Evolutionary conservation across 2,329 filamentous ascomycete genomes (phyloP).

Genomic region (Emericellopsis atlantica): DNA sequence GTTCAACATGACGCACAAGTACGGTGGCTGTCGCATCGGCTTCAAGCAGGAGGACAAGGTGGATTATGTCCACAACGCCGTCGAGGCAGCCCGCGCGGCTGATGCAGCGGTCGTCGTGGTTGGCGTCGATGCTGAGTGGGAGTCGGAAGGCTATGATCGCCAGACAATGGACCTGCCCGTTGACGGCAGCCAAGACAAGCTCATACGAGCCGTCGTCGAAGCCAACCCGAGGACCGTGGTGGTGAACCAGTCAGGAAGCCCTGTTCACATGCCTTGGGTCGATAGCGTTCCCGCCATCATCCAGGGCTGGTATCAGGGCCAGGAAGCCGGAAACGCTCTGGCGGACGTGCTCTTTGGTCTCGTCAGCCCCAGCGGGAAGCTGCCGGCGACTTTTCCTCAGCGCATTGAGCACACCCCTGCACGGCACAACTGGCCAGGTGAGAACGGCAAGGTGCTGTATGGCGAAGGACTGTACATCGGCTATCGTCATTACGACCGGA

Average conservation of each 20-base stretch:
- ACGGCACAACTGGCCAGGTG: conserved; percentile 61
- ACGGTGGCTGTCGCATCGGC: conserved; percentile 59
- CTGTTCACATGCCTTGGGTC: conserved; percentile 59
- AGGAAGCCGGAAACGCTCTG: conserved; percentile 58
- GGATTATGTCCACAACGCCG: conserved; percentile 51
- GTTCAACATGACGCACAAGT: conserved; percentile 47
- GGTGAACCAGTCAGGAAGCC: conserved; percentile 57
- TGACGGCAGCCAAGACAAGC: conserved; percentile 35
- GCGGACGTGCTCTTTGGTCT: conserved; percentile 57
- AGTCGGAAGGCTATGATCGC: conserved; percentile 61
- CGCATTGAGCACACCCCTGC: conserved; percentile 54
- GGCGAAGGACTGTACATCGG: conserved; percentile 64
- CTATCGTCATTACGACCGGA: conserved; percentile 59
- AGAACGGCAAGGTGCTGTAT: conserved; percentile 56
- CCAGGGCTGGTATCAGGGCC: conserved; percentile 60
- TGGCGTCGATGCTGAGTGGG: conserved; percentile 62
- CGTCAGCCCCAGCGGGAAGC: conserved; percentile 54
- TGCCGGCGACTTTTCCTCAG: conserved; percentile 58
- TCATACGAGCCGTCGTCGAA: conserved; percentile 47
- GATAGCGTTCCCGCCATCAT: conserved; percentile 40
- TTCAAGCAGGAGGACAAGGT: conserved; percentile 54
- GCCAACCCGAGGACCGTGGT: conserved; percentile 56
- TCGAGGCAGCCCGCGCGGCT: conserved; percentile 44
- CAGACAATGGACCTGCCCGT: conserved; percentile 61
- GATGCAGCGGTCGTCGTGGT: conserved; percentile 56